Evolutionary conservation across 495 filamentous ascomycete species (phyloP).

Genomic region (Astrothelium subdiscretum): DNA sequence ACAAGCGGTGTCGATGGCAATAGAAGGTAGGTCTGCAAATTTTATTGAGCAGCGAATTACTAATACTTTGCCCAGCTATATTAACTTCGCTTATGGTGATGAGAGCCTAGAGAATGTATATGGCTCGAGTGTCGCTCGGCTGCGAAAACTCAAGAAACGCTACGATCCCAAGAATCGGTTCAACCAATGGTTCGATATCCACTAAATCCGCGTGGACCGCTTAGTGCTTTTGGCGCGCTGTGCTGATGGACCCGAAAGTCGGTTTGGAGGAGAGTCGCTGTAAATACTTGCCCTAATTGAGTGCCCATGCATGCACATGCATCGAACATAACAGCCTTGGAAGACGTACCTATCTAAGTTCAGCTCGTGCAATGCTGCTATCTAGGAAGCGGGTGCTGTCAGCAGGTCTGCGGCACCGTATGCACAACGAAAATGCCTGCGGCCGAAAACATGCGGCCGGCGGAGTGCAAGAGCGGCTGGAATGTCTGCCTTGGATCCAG

Average conservation of each 20-base stretch:
- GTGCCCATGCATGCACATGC: neutral
- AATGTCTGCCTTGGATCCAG: neutral
- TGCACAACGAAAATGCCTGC: neutral
- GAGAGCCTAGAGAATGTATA: conserved; percentile 10
- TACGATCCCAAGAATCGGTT: conserved; percentile 14
- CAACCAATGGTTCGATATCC: neutral
- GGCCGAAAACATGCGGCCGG: neutral
- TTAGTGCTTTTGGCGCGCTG: neutral
- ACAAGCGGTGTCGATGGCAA: neutral
- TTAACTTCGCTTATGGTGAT: conserved; percentile 17
- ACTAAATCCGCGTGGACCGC: neutral
- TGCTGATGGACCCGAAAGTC: neutral
- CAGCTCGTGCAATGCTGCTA: neutral
- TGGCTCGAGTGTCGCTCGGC: conserved; percentile 5
- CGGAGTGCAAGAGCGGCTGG: neutral
- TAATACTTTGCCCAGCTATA: conserved; percentile 6
- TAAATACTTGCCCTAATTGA: neutral
- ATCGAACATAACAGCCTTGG: neutral
- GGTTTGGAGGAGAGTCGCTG: neutral
- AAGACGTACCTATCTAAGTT: no score
- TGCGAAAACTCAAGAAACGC: conserved; percentile 9
- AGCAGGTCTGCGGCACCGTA: neutral
- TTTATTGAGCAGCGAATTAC: neutral
- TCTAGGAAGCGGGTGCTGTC: neutral
- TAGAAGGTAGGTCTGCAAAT: conserved; percentile 8